Evolutionary conservation across 352 stramenopile genomes (phyloP).

Genomic region (Globisporangium nodosum): DNA sequence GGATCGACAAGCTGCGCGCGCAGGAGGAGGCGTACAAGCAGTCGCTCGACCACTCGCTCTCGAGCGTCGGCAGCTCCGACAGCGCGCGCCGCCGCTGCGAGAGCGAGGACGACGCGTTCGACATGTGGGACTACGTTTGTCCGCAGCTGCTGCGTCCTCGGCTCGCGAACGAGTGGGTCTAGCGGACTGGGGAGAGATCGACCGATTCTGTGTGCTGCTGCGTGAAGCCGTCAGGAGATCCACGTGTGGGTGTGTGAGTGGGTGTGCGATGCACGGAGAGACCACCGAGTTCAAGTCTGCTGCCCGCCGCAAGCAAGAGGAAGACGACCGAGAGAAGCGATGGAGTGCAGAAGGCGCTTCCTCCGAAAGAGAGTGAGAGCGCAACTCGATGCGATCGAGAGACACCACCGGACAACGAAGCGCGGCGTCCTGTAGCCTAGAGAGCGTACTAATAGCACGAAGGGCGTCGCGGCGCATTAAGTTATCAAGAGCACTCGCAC

Average conservation of each 20-base stretch:
- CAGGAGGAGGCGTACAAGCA: constrained; percentile 12
- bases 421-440: constrained; percentile 1
- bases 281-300: neutral
- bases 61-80: neutral
- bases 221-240: neutral
- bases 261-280: neutral
- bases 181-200: constrained; percentile 4
- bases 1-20: constrained; percentile 15
- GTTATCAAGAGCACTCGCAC: neutral
- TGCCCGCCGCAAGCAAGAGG: neutral
- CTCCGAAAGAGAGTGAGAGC: neutral
- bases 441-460: constrained; percentile 1
- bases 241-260: neutral
- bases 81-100: constrained; percentile 8
- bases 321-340: neutral
- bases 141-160: constrained; percentile 29
- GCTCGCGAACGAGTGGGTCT: constrained; percentile 49
- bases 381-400: neutral
- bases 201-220: neutral
- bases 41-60: constrained; percentile 7
- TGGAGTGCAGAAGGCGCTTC: neutral
- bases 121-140: constrained; percentile 60
- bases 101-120: constrained; percentile 26
- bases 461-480: neutral
- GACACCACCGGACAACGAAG: neutral